Evolutionary conservation across 1,284 basidiomycete genomes (phyloP).

Genomic region (Entoloma clypeatum): DNA sequence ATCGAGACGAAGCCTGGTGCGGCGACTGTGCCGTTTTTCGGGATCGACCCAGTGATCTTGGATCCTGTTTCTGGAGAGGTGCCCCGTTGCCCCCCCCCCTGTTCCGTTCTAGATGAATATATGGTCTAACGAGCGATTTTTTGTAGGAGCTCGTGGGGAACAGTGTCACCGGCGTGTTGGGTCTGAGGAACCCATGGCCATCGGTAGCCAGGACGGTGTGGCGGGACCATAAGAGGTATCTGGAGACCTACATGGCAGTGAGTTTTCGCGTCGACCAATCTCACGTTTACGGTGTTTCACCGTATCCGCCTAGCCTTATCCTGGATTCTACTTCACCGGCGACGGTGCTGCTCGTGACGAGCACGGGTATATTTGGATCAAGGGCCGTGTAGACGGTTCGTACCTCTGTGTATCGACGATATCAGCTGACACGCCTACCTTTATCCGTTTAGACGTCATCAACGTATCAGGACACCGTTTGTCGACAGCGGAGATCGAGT

Average conservation of each 20-base stretch:
- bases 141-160: conserved; percentile 70
- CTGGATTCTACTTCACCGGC: conserved; percentile 91
- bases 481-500: conserved; percentile 97
- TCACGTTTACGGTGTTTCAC: background rate
- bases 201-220: conserved; percentile 94
- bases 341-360: conserved; percentile 94
- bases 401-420: conserved; percentile 13
- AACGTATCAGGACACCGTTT: conserved; percentile 96
- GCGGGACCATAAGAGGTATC: conserved; percentile 86
- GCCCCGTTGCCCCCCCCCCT: conserved; percentile 12
- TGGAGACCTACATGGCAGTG: conserved; percentile 92
- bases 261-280: conserved; percentile 7
- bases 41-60: conserved; percentile 86
- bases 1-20: conserved; percentile 95
- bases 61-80: conserved; percentile 76
- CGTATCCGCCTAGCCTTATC: conserved; percentile 54
- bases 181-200: conserved; percentile 88
- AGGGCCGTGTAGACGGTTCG: conserved; percentile 92
- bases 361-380: conserved; percentile 98
- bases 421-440: conserved; percentile 1
- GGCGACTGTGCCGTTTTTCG: conserved; percentile 97
- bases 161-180: conserved; percentile 90
- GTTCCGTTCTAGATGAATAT: background rate
- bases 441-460: conserved; percentile 62
- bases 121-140: background rate